Evolutionary conservation across 2,329 filamentous ascomycete genomes (phyloP), one percentile per base, ranked within the genome.

Genomic region (Ophiocordyceps camponoti-floridani): DNA sequence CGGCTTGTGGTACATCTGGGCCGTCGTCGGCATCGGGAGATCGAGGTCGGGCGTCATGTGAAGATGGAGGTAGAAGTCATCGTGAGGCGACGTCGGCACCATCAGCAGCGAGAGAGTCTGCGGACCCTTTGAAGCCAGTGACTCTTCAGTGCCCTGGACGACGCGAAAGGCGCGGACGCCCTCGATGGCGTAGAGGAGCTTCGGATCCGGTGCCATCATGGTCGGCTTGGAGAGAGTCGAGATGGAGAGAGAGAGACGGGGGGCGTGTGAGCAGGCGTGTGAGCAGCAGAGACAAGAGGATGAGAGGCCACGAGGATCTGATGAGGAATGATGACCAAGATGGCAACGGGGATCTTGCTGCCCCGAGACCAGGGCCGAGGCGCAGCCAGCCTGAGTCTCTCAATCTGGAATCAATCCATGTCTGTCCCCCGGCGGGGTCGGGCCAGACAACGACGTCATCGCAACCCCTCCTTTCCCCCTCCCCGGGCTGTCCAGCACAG

Each of bases 11-110:
- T 94, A 96, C 59, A 98, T 91, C 61, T 96, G 89, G 0, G 91
- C 96, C 0, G 88, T 96, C 16, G 89, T 89, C 12, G 91, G 91
- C 13, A 96, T 72, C 6, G 91, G 85, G 6, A 96, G 75, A 55
- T 96, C 89, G 53, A 98, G 77, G 69, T 95, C 89, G 18, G 89
- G 89, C 13, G 89, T 88, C 10, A 96, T 77, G 56, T 95, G 87
- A 23, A 98, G 76, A 62, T 96, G 89, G 5, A 98, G 77, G 61
- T 96, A 96, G 66, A 95, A 96, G 68, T 96, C 91, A 59, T 95
- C 84, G 57, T 88, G 82, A 51, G 84, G 84, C 14, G 82, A 82
- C 3, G 89, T 95, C 7, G 89, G 89, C 16, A 96, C 89, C 89
- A 96, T 96, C 54, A 96, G 67, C 46, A 96, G 72, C 19, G 89